These are phyloP conservation scores for Coniella lustricola DNA, from an alignment of 2,329 filamentous ascomycete genomes.

Conservation along the genomic window DNA sequence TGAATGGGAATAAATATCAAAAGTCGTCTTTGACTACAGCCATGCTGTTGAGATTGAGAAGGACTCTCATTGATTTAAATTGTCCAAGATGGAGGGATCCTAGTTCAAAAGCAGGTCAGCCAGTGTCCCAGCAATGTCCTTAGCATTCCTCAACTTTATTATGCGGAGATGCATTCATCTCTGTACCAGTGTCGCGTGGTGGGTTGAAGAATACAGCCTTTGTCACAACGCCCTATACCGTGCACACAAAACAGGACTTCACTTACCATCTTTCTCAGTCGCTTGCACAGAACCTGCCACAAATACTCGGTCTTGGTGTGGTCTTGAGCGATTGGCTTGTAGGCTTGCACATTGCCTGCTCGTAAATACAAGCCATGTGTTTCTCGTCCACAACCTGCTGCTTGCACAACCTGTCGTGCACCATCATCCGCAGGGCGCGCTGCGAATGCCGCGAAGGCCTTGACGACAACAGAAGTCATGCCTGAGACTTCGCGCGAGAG, in stretches of 20 bases:
- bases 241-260: no score
- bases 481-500: conserved; percentile 12
- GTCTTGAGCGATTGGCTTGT: conserved; percentile 12
- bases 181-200: no score
- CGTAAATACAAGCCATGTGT: conserved; percentile 19
- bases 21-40: no score
- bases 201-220: no score
- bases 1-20: no score
- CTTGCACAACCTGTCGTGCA: conserved; percentile 16
- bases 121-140: background rate
- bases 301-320: conserved; percentile 7
- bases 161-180: no score
- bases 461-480: conserved; percentile 1
- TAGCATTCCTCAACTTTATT: no score
- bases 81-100: background rate
- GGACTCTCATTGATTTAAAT: background rate
- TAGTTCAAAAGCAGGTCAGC: background rate
- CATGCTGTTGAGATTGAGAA: no score
- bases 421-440: conserved; percentile 18
- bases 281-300: conserved; percentile 13
- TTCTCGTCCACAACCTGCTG: conserved; percentile 14
- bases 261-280: background rate
- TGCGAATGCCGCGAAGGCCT: conserved; percentile 12
- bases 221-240: no score
- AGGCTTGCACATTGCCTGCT: conserved; percentile 14